These are phyloP conservation scores for Pyricularia pennisetigena DNA, from an alignment of 2,329 filamentous ascomycete species.

Conservation along the genomic window DNA sequence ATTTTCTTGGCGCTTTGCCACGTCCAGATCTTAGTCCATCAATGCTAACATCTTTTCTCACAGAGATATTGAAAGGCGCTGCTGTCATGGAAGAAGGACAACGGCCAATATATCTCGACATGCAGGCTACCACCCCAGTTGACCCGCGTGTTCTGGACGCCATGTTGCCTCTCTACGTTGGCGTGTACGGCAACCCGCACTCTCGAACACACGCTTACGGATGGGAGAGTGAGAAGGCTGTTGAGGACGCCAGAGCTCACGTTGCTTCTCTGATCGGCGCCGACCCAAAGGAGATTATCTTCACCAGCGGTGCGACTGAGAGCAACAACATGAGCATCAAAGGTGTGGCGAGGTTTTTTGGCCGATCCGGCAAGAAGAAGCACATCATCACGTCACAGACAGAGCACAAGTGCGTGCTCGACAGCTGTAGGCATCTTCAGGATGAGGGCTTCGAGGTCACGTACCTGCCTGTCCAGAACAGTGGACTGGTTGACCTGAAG, in stretches of 20 bases:
- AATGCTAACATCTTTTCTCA: slow-evolving; percentile 7
- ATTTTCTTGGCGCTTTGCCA: slow-evolving; percentile 2
- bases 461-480: slow-evolving; percentile 84
- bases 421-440: slow-evolving; percentile 93
- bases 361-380: slow-evolving; percentile 88
- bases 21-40: slow-evolving; percentile 14
- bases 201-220: slow-evolving; percentile 96
- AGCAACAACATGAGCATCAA: slow-evolving; percentile 99
- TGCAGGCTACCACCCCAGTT: slow-evolving; percentile 93
- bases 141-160: slow-evolving; percentile 92
- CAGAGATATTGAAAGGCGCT: slow-evolving; percentile 79
- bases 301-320: slow-evolving; percentile 95
- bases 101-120: slow-evolving; percentile 93
- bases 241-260: slow-evolving; percentile 77
- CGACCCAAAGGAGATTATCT: slow-evolving; percentile 96
- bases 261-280: slow-evolving; percentile 84
- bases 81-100: slow-evolving; percentile 88
- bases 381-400: slow-evolving; percentile 97
- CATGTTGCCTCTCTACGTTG: slow-evolving; percentile 92
- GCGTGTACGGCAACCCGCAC: slow-evolving; percentile 93
- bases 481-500: slow-evolving; percentile 76
- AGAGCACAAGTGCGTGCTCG: slow-evolving; percentile 97
- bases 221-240: slow-evolving; percentile 94
- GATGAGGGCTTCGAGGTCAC: slow-evolving; percentile 95
- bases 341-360: slow-evolving; percentile 92